These are phyloP conservation scores for Colletotrichum lentis DNA, from an alignment of 2,329 filamentous ascomycete genomes.

Conservation along the genomic window DNA sequence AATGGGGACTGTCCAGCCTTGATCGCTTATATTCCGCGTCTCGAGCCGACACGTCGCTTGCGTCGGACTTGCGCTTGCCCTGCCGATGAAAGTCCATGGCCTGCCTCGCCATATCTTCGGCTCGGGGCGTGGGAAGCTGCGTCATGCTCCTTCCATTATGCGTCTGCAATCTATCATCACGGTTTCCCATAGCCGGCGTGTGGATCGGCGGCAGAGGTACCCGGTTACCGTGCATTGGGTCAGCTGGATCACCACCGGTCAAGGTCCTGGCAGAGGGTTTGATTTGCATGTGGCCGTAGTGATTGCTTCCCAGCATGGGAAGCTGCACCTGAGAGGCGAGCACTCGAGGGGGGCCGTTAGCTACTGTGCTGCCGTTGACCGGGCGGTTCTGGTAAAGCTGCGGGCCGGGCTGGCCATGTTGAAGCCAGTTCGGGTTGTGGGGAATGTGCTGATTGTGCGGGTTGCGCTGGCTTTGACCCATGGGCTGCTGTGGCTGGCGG, in stretches of 20 bases:
- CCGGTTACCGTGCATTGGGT: not conserved
- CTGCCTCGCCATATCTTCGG: slow-evolving; percentile 16
- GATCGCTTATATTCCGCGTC: slow-evolving; percentile 19
- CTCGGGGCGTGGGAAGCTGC: not conserved
- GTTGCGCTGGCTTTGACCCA: slow-evolving; percentile 10
- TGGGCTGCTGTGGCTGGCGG: slow-evolving; percentile 2
- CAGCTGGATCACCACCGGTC: not conserved
- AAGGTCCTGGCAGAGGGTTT: not conserved
- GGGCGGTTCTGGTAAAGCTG: slow-evolving; percentile 9
- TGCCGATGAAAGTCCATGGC: slow-evolving; percentile 6
- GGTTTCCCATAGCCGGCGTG: not conserved
- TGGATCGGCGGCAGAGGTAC: slow-evolving; percentile 1
- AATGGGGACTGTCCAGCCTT: slow-evolving; percentile 2
- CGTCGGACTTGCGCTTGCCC: slow-evolving; percentile 28
- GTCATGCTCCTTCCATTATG: not conserved
- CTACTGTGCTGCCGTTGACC: not conserved
- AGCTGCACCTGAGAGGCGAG: slow-evolving; percentile 25
- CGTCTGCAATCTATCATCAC: not conserved
- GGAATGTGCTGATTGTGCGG: not conserved
- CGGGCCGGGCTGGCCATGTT: not conserved
- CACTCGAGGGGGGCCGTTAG: not conserved
- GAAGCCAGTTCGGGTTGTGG: slow-evolving; percentile 15
- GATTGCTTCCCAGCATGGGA: slow-evolving; percentile 13
- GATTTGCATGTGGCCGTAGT: not conserved
- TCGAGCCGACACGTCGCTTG: not conserved